Base-by-base conservation (phyloP, 345 rosid genomes). In the Litchi chinensis region DNA sequence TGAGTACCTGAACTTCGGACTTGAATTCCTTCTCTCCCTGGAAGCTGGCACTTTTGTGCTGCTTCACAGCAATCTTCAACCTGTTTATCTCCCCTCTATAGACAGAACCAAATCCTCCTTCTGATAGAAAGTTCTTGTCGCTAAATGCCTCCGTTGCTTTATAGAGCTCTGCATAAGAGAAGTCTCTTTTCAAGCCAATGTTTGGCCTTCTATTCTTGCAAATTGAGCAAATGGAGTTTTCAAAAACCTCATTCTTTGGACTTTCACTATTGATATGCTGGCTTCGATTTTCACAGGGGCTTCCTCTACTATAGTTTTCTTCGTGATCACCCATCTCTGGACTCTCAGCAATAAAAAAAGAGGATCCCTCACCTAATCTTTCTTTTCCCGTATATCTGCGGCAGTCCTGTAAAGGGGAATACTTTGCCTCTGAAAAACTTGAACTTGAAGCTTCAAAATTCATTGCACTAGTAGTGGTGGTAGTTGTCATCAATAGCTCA, bases 91-190 rank as follows among this genome's bases (percentile, higher is more conserved):
- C 82, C 69, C 95, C 95, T 81, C 32, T 84, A 62, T 41, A 89
- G 32, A 90, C 95, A 26, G 85, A 85, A 24, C 95, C 93, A 67
- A 89, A 91, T n/a, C 91, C 95, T 5, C 93, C 93, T 85, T 90
- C 90, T 3, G 92, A 88, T 15, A 91, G 71, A 82, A 81, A 91
- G 62, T 90, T 90, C 63, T 56, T 78, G 0, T 1, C 57, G 9
- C 80, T 24, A 85, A 91, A 91, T 43, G 91, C 91, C 11, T 84
- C 85, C 8, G 95, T 91, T 0, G 93, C 91, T 13, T 87, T 85
- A 21, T 81, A 87, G 18, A 91, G 86, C 82, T 86, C 95, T 1
- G 87, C 84, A 26, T 72, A 90, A 22, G 78, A 86, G 87, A 91
- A 91, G 82, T 85, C 89, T 57, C 86, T 82, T 65, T 62, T 84